phyloP scores from a whole-genome alignment of 192 early-diverging fungal genomes.

The Lunasporangiospora selenospora region DNA sequence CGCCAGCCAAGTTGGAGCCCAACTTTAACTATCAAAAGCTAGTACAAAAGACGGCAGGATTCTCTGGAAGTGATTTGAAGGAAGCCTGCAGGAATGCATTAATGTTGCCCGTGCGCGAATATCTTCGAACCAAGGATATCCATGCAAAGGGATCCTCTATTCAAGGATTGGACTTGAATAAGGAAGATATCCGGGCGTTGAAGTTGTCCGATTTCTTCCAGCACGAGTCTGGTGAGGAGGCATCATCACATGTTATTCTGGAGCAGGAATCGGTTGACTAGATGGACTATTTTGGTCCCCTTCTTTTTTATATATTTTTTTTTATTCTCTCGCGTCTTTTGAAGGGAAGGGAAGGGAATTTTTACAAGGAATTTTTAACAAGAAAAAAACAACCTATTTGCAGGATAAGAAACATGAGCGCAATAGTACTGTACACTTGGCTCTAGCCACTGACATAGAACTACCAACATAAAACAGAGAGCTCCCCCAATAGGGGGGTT shows the following conservation, averaged over 20 bases:
- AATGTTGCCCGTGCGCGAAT: constrained; percentile 94
- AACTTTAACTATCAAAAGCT: constrained; percentile 74
- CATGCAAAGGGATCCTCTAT: constrained; percentile 33
- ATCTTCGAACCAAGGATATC: constrained; percentile 62
- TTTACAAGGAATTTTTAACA: no score
- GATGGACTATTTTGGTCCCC: no score
- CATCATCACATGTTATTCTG: constrained; percentile 45
- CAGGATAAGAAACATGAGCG: no score
- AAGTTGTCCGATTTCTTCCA: constrained; percentile 44
- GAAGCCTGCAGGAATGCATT: constrained; percentile 96
- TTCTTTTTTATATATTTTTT: no score
- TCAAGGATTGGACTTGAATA: constrained; percentile 23
- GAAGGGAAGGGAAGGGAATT: no score
- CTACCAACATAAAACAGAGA: no score
- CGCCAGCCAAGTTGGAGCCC: constrained; percentile 67
- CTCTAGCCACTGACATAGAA: no score
- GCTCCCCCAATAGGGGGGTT: no score
- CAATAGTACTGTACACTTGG: no score
- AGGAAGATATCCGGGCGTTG: constrained; percentile 32
- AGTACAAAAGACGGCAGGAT: constrained; percentile 77
- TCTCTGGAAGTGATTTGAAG: constrained; percentile 95
- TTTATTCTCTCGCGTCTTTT: no score
- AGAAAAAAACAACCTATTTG: no score
- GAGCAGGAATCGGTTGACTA: constrained; percentile 42
- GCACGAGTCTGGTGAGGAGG: constrained; percentile 42